Evolutionary conservation across 2,329 filamentous ascomycete genomes (phyloP).

Genomic region (Didymella exigua): DNA sequence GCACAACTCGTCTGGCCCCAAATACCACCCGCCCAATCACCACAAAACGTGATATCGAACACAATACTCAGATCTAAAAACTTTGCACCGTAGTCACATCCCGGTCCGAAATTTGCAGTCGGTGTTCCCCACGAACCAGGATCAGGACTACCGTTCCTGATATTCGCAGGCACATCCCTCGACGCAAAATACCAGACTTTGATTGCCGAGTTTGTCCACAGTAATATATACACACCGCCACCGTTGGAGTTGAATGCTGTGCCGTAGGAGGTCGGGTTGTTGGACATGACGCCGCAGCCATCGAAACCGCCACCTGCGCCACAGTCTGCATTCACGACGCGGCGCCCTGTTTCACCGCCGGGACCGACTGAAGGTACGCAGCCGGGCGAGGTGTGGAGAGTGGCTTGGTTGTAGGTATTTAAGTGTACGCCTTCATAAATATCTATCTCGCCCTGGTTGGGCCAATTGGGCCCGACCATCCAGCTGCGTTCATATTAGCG

Average conservation of each 20-base stretch:
- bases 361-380: constrained; percentile 42
- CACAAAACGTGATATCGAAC: constrained; percentile 61
- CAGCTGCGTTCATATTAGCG: constrained; percentile 33
- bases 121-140: constrained; percentile 52
- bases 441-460: constrained; percentile 46
- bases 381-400: constrained; percentile 46
- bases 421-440: constrained; percentile 47
- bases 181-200: constrained; percentile 56
- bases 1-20: constrained; percentile 46
- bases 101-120: constrained; percentile 42
- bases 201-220: constrained; percentile 51
- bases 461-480: constrained; percentile 50
- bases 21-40: constrained; percentile 60
- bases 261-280: constrained; percentile 42
- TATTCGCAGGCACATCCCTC: constrained; percentile 50
- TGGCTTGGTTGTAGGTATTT: constrained; percentile 45
- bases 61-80: constrained; percentile 48
- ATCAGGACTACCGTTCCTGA: constrained; percentile 49
- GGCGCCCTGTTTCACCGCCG: constrained; percentile 40
- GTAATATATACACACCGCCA: constrained; percentile 52
- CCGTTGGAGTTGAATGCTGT: constrained; percentile 49
- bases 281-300: constrained; percentile 42
- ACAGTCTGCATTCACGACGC: constrained; percentile 42
- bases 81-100: constrained; percentile 45
- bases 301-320: constrained; percentile 43